Evolutionary conservation across 805 yeast species (phyloP).

Genomic region (Lachancea meyersii): DNA sequence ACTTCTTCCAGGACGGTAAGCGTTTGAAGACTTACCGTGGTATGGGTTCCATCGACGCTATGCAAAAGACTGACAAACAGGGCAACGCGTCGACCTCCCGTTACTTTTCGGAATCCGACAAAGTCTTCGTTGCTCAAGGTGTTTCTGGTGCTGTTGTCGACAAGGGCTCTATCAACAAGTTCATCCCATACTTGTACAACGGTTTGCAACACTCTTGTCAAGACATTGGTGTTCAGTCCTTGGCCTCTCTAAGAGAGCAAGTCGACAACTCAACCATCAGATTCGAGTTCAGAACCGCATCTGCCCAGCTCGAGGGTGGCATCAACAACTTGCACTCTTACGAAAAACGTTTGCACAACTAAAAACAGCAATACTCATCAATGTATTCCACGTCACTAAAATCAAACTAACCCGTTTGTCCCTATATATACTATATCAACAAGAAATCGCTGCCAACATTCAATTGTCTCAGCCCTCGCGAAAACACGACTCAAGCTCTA

Average conservation of each 20-base stretch:
- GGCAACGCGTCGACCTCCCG: constrained; percentile 98
- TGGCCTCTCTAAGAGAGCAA: constrained; percentile 53
- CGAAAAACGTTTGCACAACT: constrained; percentile 94
- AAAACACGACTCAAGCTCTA: too few relatives aligned
- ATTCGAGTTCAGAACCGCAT: constrained; percentile 96
- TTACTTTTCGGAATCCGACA: constrained; percentile 93
- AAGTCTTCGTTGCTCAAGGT: constrained; percentile 98
- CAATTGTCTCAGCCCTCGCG: too few relatives aligned
- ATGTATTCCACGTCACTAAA: background rate
- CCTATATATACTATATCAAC: constrained; percentile 2
- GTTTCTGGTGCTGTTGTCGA: constrained; percentile 95
- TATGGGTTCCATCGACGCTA: constrained; percentile 99
- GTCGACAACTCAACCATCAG: constrained; percentile 69
- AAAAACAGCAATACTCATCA: constrained; percentile 24
- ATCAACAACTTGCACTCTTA: constrained; percentile 92
- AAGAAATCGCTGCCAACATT: constrained; percentile 6
- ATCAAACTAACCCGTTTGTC: constrained; percentile 1
- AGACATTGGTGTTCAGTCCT: constrained; percentile 83
- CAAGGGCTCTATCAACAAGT: constrained; percentile 91
- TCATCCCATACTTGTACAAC: constrained; percentile 85
- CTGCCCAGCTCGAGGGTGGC: constrained; percentile 99
- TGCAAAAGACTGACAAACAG: constrained; percentile 80
- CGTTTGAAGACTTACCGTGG: constrained; percentile 97
- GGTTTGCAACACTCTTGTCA: constrained; percentile 99
- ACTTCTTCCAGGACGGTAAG: constrained; percentile 96